Base-by-base conservation (phyloP, 805 yeast genomes). In the Pichia cabralensis region DNA sequence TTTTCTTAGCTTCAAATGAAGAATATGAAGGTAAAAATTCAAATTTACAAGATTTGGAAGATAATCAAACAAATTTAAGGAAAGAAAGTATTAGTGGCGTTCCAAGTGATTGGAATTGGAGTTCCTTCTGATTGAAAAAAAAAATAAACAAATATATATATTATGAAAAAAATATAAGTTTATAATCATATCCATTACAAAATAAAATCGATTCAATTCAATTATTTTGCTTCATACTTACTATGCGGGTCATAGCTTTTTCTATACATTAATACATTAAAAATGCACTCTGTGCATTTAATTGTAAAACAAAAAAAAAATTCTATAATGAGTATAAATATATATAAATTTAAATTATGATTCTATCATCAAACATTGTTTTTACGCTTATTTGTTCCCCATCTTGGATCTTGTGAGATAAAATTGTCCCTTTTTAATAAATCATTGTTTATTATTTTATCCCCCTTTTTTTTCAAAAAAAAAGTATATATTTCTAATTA, bases 21-120 rank as follows among this genome's bases (percentile, higher is more conserved):
- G 55, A 52, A 15, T 49, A 41, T 33, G 58, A 55, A 36, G 43
- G 47, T 14, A 44, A 37, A 25, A 34, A 41, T 21, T 26, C 14
- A n/a, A 22, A 35, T 25, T 23, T 30, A 16, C 28, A 28, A 5
- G 42, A 20, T 15, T 16, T 37, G 20, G 13, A 15, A 12, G 27
- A 36, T 13, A 8, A n/a, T 6, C 9, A n/a, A 13, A 6, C 26
- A 23, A 34, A 38, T 34, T 19, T n/a, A 6, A 36, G 47, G 26
- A 36, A 41, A 33, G 36, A 36, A 13, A 39, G 41, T 25, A 31
- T 33, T 13, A 28, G 45, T 12, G 48, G 46, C 32, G 56, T 61
- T 25, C 61, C 65, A 3, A 57, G 46, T 30, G 72, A 68, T 49
- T 68, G 75, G 74, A 63, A 60, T 19, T 68, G 75, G 74, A 67